Conservation (phyloP, 1,284 basidiomycete genomes). For the Fomes fomentarius region DNA sequence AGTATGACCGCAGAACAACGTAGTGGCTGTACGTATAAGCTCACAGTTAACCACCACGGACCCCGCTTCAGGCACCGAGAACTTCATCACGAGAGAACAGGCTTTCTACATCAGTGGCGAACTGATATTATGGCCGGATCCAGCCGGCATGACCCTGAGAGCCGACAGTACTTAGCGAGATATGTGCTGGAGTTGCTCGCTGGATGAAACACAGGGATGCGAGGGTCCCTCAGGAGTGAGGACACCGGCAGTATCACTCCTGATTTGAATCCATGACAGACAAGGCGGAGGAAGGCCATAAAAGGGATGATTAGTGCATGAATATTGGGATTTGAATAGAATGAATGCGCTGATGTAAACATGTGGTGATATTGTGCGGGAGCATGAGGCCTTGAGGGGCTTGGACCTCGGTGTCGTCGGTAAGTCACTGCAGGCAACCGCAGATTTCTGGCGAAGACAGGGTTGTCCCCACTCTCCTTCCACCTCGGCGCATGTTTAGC, state of each 20-base stretch:
- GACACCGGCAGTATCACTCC: too few species aligned
- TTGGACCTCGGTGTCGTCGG: not conserved
- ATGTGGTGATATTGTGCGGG: constrained; percentile 3
- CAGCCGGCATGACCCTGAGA: not conserved
- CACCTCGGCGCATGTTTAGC: not conserved
- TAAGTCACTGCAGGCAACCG: not conserved
- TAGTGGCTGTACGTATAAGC: too few species aligned
- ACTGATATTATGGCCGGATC: not conserved
- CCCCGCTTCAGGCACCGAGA: not conserved
- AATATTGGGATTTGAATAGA: too few species aligned
- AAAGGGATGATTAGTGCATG: not conserved
- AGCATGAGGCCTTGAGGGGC: not conserved
- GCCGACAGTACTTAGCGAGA: constrained; percentile 1
- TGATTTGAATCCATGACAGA: too few species aligned
- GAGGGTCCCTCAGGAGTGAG: too few species aligned
- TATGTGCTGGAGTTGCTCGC: not conserved
- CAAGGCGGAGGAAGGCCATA: not conserved
- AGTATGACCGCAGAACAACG: too few species aligned
- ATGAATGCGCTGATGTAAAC: constrained; percentile 7
- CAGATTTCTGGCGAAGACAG: too few species aligned
- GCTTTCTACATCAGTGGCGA: not conserved
- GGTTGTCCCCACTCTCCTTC: not conserved
- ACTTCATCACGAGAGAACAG: not conserved
- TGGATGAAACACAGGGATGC: constrained; percentile 2
- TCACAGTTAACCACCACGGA: not conserved